Percentiles rank a stretch among this genome's conserved stretches.
phyloP scores from a whole-genome alignment of 257 asterid genomes.

The Jacaranda mimosifolia region DNA sequence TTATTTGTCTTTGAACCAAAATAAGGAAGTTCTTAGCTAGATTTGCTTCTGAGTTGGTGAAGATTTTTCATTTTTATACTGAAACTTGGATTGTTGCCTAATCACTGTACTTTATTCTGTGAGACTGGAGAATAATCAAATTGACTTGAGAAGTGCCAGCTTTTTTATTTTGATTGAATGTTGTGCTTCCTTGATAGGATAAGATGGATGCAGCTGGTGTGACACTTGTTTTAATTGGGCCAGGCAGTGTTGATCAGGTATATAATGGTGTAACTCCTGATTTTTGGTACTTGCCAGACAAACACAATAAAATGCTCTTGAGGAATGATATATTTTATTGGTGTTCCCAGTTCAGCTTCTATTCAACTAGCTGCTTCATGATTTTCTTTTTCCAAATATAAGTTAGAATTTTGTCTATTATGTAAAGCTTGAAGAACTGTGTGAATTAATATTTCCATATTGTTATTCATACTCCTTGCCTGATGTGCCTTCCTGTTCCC shows the following conservation, averaged over 20 bases:
- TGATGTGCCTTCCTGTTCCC: slow-evolving; percentile 6
- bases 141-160: neutral
- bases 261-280: slow-evolving; percentile 18
- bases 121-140: neutral
- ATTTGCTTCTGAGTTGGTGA: neutral
- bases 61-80: neutral
- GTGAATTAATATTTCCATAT: neutral
- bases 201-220: slow-evolving; percentile 95
- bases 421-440: slow-evolving; percentile 10
- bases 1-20: slow-evolving; percentile 4
- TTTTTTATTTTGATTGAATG: slow-evolving; percentile 29
- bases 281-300: slow-evolving; percentile 7
- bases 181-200: slow-evolving; percentile 62
- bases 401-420: neutral
- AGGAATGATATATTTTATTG: slow-evolving; percentile 5
- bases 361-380: slow-evolving; percentile 4
- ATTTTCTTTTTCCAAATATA: neutral
- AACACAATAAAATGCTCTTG: slow-evolving; percentile 6
- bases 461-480: too few relatives aligned
- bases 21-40: neutral
- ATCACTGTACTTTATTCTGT: neutral
- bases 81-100: neutral
- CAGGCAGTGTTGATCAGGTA: slow-evolving; percentile 96
- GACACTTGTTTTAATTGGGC: slow-evolving; percentile 92
- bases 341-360: neutral